Conservation (phyloP, 2,329 filamentous ascomycete species). For the Coniella lustricola region DNA sequence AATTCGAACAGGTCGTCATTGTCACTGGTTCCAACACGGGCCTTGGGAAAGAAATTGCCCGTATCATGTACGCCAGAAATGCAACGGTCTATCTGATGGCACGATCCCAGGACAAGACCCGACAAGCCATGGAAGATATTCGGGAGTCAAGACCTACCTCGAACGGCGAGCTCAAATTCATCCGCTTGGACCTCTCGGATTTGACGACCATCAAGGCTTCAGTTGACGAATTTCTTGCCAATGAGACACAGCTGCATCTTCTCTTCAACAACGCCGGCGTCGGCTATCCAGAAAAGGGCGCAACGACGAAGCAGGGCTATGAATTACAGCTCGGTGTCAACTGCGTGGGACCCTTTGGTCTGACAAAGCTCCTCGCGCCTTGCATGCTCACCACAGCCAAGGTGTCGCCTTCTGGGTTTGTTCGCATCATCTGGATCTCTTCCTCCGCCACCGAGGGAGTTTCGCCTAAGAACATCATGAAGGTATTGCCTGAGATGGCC, state of each 20-base stretch:
- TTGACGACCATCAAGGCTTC: slow-evolving; percentile 20
- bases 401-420: neutral
- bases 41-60: slow-evolving; percentile 7
- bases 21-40: slow-evolving; percentile 12
- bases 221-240: slow-evolving; percentile 17
- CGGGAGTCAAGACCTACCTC: slow-evolving; percentile 17
- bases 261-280: slow-evolving; percentile 35
- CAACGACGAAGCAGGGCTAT: slow-evolving; percentile 18
- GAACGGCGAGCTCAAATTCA: slow-evolving; percentile 25
- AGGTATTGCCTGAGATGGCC: neutral
- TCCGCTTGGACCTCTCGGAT: slow-evolving; percentile 27
- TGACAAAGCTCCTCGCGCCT: slow-evolving; percentile 8
- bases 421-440: slow-evolving; percentile 5
- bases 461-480: neutral
- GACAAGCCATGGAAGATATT: slow-evolving; percentile 34
- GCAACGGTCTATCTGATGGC: slow-evolving; percentile 38
- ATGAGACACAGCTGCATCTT: slow-evolving; percentile 25
- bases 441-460: slow-evolving; percentile 5
- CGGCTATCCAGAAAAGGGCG: slow-evolving; percentile 25
- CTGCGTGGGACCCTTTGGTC: slow-evolving; percentile 4
- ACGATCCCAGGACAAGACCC: slow-evolving; percentile 34
- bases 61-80: slow-evolving; percentile 8
- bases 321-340: slow-evolving; percentile 12
- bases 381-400: slow-evolving; percentile 3
- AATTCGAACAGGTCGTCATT: slow-evolving; percentile 4